Conservation (phyloP, 202 grass and related monocot species). For the Hordeum pubiflorum region DNA sequence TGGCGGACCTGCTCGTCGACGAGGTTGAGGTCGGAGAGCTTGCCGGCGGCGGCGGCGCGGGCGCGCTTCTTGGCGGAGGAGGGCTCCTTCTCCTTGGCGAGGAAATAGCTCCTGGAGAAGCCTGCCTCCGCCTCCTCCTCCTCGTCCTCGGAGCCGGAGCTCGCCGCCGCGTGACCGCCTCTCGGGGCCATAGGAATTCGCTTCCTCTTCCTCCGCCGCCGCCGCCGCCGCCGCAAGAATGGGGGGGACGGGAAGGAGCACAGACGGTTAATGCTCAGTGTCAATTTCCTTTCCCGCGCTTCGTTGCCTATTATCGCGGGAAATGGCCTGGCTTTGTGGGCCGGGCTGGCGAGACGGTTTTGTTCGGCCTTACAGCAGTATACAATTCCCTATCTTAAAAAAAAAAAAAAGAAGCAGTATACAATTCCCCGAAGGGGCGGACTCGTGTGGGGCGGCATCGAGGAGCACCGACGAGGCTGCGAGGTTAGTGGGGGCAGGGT, state of each 20-base stretch:
- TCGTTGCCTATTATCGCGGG: not conserved
- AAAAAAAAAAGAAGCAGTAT: too few relatives aligned
- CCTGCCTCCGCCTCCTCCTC: conserved; percentile 50
- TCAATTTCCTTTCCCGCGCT: conserved; percentile 18
- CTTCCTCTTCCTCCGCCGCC: not conserved
- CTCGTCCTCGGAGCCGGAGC: conserved; percentile 38
- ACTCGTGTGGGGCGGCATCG: too few relatives aligned
- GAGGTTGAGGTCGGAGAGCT: conserved; percentile 71
- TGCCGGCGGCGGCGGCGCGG: conserved; percentile 23
- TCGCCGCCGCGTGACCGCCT: conserved; percentile 30
- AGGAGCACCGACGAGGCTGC: too few relatives aligned
- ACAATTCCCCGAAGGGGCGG: too few relatives aligned
- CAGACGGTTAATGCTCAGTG: not conserved
- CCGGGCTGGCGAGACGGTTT: not conserved
- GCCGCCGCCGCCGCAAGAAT: conserved; percentile 21
- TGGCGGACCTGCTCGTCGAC: conserved; percentile 62
- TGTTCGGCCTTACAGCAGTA: not conserved
- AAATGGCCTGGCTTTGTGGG: not conserved
- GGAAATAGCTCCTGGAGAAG: conserved; percentile 93
- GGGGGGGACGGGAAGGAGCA: too few relatives aligned
- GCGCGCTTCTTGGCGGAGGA: conserved; percentile 56
- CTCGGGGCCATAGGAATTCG: conserved; percentile 24
- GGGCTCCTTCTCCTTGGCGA: conserved; percentile 80
- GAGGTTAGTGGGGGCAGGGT: too few relatives aligned
- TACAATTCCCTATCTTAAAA: too few relatives aligned